Base-by-base conservation (phyloP, 2,329 filamentous ascomycete genomes). In the Didymosphaeria variabile region DNA sequence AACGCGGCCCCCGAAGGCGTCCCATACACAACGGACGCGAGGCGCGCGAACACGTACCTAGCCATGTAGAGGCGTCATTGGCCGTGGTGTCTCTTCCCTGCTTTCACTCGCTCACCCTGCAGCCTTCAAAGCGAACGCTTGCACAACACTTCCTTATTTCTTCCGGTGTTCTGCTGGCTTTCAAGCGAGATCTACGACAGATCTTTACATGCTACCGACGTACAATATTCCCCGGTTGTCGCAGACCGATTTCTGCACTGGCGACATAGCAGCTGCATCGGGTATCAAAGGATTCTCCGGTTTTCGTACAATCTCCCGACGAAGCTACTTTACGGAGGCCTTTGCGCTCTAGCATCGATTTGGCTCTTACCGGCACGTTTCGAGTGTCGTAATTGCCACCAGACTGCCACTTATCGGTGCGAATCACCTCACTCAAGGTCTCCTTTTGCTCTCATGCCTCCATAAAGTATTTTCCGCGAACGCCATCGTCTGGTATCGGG, bases 221-320 rank as follows among this genome's bases (percentile, higher is more conserved):
- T 29, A 29, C 26, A 6, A 5, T 40, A 32, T 31, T 21, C 36
- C 21, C 34, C 21, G 31, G 19, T 40, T 17, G 19, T 32, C 55
- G 45, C 45, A 26, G 15, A 42, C 55, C 55, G 55, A 49, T 19
- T 29, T n/a, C 10, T 40, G 21, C 9, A 40, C 21, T 29, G 26
- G 46, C 36, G 55, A 4, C 26, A 32, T 15, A 42, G 23, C 46
- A 45, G 31, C 44, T 26, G 23, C 46, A 49, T 51, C 53, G 51
- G 57, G 51, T 34, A 34, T 53, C 29, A 36, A 40, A 9, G 21
- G 50, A 55, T 34, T 50, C 51, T 55, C 57, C 51, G 57, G 49
- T 47, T 55, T 60, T 21, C n/a, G 59, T 55, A 60, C 59, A 62
- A 56, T 65, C 62, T 60, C 62, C 62, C 45, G 57, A 52, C 38